Base-by-base conservation (phyloP, 192 early-diverging fungal genomes). In the Gonapodya prolifera region DNA sequence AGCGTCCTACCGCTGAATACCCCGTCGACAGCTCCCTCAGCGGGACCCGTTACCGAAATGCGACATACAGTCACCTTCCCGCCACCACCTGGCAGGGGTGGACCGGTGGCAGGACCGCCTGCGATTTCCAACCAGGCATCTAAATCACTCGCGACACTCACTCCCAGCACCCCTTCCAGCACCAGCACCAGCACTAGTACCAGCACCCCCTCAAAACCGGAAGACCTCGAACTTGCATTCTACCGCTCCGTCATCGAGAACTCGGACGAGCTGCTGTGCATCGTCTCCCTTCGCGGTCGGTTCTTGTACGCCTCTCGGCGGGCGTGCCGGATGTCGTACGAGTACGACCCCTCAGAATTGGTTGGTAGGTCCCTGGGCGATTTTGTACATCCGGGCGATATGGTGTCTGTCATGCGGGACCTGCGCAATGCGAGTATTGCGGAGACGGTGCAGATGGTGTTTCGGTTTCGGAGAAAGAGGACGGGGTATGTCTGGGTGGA, bases 401-500 rank as follows among this genome's bases (percentile, higher is more conserved):
- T 89, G 35, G 84, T 90, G 0, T 80, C 87, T n/a, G 90, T 90
- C 28, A 87, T 92, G 86, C 82, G 90, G 13, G 90, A 92, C 78
- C 70, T 92, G 2, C 86, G 91, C 61, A 83, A 83, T 30, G 78
- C 83, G 0, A 81, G 81, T 1, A 80, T 81, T 34, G 86, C 82
- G 17, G 83, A 83, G 0, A 45, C 80, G 2, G 82, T 92, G 33
- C 87, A 89, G 77, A 77, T 91, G 2, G 80, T 91, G n/a, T 91
- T 88, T 76, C 86, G 91, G n/a, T 86, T 90, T 35, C 70, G 82
- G 34, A 82, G 86, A 33, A 89, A 89, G 79, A 74, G 78, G 34
- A 82, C 84, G 1, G 90, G 87, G 1, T 91, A 90, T 78, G 79
- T 90, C 33, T 92, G 90, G 83, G 71, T 91, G 76, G 91, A 92